Evolutionary conservation across 768 basidiomycete species (phyloP).

Genomic region (Hortiboletus campestris): DNA sequence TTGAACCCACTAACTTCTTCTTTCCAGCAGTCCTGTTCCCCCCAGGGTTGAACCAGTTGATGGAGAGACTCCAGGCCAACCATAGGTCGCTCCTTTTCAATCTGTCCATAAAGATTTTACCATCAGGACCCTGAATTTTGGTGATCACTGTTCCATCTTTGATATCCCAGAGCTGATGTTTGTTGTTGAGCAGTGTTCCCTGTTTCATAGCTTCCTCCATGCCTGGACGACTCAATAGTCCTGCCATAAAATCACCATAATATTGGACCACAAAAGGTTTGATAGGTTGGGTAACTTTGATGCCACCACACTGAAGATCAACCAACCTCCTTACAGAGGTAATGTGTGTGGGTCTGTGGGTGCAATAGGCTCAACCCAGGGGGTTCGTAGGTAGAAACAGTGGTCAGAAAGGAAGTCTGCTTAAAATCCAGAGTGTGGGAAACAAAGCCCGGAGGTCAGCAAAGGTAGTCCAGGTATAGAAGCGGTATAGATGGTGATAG

Average conservation of each 20-base stretch:
- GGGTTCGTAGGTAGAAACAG: no score
- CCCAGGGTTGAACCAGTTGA: constrained; percentile 30
- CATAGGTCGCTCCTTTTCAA: constrained; percentile 6
- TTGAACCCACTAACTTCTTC: constrained; percentile 5
- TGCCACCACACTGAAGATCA: no score
- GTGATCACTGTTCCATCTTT: neutral
- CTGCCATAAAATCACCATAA: constrained; percentile 27
- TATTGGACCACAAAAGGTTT: constrained; percentile 27
- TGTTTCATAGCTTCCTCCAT: constrained; percentile 30
- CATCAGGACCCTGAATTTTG: neutral
- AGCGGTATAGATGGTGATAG: no score
- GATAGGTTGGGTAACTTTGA: neutral
- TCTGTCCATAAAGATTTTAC: constrained; percentile 1
- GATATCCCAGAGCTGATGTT: neutral
- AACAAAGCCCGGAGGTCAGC: no score
- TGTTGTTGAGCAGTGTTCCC: neutral
- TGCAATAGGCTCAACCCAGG: no score
- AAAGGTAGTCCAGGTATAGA: no score
- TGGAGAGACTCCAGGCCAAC: constrained; percentile 24
- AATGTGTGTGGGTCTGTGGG: no score
- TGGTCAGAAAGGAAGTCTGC: no score
- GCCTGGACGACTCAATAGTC: constrained; percentile 23
- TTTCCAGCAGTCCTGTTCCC: constrained; percentile 22
- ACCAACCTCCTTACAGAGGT: no score
- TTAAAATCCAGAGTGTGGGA: no score